Evolutionary conservation across 225 moss, liverwort and hornwort species (phyloP).

Genomic region (Polytrichum commune): DNA sequence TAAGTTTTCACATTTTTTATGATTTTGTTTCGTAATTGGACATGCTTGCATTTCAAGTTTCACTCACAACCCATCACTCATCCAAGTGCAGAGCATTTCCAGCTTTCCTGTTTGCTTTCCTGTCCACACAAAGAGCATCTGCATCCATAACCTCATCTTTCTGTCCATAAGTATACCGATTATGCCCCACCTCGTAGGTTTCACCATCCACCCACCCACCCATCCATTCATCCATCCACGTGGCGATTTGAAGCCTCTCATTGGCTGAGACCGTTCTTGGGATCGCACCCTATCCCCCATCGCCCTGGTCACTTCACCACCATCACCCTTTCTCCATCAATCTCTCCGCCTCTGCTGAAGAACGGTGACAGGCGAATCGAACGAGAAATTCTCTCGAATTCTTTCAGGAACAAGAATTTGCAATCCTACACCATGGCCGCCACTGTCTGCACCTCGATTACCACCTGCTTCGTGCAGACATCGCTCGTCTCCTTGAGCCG

Average conservation of each 20-base stretch:
- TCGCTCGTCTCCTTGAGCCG: conserved; percentile 23
- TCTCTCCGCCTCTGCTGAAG: neutral
- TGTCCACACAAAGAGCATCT: no score
- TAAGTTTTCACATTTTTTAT: no score
- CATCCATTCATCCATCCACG: neutral
- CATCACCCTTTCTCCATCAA: neutral
- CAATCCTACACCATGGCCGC: conserved; percentile 17
- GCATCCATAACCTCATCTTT: no score
- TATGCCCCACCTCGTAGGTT: no score
- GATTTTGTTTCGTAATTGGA: no score
- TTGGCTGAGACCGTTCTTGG: conserved; percentile 5
- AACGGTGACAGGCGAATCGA: neutral
- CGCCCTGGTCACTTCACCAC: neutral
- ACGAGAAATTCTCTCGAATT: neutral
- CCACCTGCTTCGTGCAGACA: conserved; percentile 43
- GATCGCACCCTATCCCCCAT: conserved; percentile 21
- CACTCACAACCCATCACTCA: no score
- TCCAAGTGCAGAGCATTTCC: no score
- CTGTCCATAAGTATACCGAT: no score
- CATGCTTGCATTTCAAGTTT: no score
- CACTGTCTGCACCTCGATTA: conserved; percentile 29
- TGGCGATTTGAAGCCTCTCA: neutral
- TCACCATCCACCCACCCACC: no score
- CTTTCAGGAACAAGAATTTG: neutral
- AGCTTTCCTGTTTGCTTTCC: no score